A percentile compares a stretch with the other conserved stretches of the same genome.
phyloP scores from a whole-genome alignment of 2,329 filamentous ascomycete genomes.

The Alternaria triticimaculans region DNA sequence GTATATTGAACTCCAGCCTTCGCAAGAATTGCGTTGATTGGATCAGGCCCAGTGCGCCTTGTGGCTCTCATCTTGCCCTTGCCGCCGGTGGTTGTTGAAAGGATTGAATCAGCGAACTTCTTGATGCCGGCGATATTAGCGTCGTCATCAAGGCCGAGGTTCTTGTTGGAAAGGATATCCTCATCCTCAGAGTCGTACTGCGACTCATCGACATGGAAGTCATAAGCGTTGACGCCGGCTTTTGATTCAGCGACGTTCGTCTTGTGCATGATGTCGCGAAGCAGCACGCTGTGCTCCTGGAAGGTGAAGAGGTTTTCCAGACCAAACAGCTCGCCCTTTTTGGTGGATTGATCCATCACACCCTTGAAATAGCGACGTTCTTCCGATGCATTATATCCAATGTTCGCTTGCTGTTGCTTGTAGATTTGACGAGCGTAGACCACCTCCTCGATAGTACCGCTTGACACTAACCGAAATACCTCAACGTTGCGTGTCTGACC shows the following conservation, averaged over 20 bases:
- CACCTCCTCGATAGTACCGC: slow-evolving; percentile 95
- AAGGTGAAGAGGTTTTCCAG: slow-evolving; percentile 86
- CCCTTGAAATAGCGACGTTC: slow-evolving; percentile 96
- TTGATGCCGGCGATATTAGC: slow-evolving; percentile 66
- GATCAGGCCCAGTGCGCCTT: slow-evolving; percentile 65
- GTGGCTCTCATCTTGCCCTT: slow-evolving; percentile 48
- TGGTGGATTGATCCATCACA: slow-evolving; percentile 80
- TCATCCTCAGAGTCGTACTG: slow-evolving; percentile 39
- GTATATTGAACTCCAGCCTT: slow-evolving; percentile 92
- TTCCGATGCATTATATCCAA: slow-evolving; percentile 90
- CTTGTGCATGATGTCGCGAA: slow-evolving; percentile 97
- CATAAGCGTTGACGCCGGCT: slow-evolving; percentile 80
- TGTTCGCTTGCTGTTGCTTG: slow-evolving; percentile 98
- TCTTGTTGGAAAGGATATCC: slow-evolving; percentile 35
- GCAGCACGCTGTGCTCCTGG: slow-evolving; percentile 76
- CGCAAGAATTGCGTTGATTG: slow-evolving; percentile 86
- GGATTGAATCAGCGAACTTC: slow-evolving; percentile 49
- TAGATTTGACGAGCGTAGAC: slow-evolving; percentile 97
- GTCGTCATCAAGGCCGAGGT: slow-evolving; percentile 37
- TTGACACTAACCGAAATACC: slow-evolving; percentile 88
- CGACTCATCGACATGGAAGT: slow-evolving; percentile 63
- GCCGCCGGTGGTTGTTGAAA: slow-evolving; percentile 4
- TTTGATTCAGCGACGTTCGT: slow-evolving; percentile 95
- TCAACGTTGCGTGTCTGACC: slow-evolving; percentile 93
- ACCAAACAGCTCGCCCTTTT: slow-evolving; percentile 94